Evolutionary conservation across 2,329 filamentous ascomycete genomes (phyloP).

Genomic region (Aspergillus tamarii): DNA sequence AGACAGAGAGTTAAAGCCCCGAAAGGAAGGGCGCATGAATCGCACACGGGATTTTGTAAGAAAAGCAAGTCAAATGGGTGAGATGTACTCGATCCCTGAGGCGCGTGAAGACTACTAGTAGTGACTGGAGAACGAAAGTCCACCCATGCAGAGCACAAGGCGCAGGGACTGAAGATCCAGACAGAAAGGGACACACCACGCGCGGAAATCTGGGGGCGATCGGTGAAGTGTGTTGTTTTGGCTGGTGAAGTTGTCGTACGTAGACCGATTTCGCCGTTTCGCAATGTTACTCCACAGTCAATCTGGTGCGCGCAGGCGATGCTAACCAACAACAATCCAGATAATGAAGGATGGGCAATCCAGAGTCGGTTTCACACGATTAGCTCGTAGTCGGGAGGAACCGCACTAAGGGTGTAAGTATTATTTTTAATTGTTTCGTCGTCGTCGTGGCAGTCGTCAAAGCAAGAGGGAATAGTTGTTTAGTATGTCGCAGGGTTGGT

Average conservation of each 20-base stretch:
- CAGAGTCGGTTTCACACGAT: constrained; percentile 21
- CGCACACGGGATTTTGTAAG: background rate
- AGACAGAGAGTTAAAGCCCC: constrained; percentile 22
- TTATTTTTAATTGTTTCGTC: constrained; percentile 12
- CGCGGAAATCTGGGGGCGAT: constrained; percentile 6
- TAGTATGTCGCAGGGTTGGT: constrained; percentile 14
- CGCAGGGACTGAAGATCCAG: constrained; percentile 9
- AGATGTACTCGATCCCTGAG: background rate
- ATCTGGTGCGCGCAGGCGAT: constrained; percentile 13
- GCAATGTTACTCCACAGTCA: constrained; percentile 23
- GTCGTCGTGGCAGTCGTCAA: constrained; percentile 20
- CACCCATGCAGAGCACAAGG: constrained; percentile 14
- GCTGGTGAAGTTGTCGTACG: constrained; percentile 15
- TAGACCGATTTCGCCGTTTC: constrained; percentile 18
- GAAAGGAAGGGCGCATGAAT: constrained; percentile 32
- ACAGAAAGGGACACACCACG: background rate
- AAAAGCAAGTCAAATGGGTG: background rate
- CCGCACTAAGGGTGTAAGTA: constrained; percentile 7
- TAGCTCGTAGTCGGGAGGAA: constrained; percentile 16
- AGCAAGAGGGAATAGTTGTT: background rate
- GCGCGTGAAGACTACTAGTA: background rate
- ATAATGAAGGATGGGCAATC: constrained; percentile 10
- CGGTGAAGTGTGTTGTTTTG: constrained; percentile 1
- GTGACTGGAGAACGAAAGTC: constrained; percentile 2
- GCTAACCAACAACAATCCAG: constrained; percentile 12